These are phyloP conservation scores for Salix koriyanagi DNA, from an alignment of 345 rosid genomes.

Conservation along the genomic window DNA sequence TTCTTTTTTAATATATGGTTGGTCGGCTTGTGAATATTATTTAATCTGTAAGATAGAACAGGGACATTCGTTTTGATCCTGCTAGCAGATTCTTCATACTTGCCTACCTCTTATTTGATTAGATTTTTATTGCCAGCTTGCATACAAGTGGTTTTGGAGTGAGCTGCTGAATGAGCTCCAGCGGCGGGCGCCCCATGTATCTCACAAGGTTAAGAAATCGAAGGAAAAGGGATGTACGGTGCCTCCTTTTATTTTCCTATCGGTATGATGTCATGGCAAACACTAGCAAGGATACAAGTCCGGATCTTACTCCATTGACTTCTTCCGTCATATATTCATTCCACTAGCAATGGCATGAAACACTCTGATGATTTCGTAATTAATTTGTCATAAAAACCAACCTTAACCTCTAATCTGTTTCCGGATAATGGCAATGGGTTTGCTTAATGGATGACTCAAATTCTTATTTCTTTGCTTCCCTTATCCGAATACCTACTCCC, in stretches of 20 bases:
- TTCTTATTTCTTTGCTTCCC: conserved; percentile 4
- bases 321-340: too few species aligned
- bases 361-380: background rate
- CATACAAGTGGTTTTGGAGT: conserved; percentile 45
- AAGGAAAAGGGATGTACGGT: background rate
- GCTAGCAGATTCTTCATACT: background rate
- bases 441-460: background rate
- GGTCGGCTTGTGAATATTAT: conserved; percentile 4
- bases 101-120: background rate
- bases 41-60: background rate
- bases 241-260: background rate
- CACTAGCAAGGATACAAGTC: background rate
- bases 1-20: conserved; percentile 8
- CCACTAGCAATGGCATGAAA: background rate
- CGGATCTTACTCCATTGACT: background rate
- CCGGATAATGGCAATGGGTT: background rate
- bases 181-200: conserved; percentile 25
- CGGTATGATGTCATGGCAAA: background rate
- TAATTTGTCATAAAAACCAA: background rate
- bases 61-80: background rate
- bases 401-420: background rate
- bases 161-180: background rate
- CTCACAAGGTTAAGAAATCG: background rate
- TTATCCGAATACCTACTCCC: conserved; percentile 39
- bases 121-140: conserved; percentile 14